Base-by-base conservation (phyloP, 257 asterid genomes). In the Schizonepeta tenuifolia region DNA sequence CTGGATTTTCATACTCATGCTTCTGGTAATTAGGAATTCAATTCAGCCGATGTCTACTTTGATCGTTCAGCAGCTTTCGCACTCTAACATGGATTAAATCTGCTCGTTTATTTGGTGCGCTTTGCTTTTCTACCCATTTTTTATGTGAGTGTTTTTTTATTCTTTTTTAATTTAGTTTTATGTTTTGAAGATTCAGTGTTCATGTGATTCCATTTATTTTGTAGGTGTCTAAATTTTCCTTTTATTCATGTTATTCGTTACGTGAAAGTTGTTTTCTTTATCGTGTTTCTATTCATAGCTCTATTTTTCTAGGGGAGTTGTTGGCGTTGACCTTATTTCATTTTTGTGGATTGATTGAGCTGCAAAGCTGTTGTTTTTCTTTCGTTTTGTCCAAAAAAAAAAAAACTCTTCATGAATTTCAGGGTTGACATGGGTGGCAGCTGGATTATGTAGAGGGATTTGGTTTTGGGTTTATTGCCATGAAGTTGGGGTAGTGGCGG, bases 31-130 rank as follows among this genome's bases (percentile, higher is more conserved):
- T 60, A 33, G 47, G 17, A 70, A 38, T 73, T 74, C 65, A 21
- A 69, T 77, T 51, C 77, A 14, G 61, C 75, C 63, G 43, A 66
- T 44, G 15, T 65, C 35, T 1, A 56, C 33, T 73, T 57, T 67
- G 70, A 59, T 73, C 70, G 54, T 72, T 22, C 81, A 47, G 71
- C 82, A 59, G 69, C 81, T 75, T 43, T 64, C 69, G 67, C 65
- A 51, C 72, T 83, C 83, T 72, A 70, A 64, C 80, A 74, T 81
- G 84, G 77, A 75, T 82, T 79, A 57, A 85, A 59, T 75, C 79
- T 47, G 58, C 50, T 47, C 47, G 33, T 50, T 62, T 35, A 49
- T 54, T 70, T n/a, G 80, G 83, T 79, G 72, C 63, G 58, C 38
- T 28, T 61, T 36, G n/a, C 10, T 12, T 13, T 47, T 63, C 50